phyloP scores from a whole-genome alignment of 106 monocot species.

The Dendrobium catenatum region DNA sequence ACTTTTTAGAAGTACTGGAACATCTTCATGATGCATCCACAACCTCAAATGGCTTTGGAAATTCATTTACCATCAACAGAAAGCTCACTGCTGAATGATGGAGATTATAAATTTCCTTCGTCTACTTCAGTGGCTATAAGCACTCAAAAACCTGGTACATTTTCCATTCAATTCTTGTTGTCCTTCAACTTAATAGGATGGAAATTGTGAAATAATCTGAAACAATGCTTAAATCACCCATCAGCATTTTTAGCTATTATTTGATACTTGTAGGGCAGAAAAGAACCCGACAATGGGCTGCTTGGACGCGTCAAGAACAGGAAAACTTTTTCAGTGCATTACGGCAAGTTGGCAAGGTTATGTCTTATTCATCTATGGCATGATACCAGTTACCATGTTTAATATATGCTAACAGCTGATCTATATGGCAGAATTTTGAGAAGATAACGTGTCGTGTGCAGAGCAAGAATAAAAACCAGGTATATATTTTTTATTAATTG shows the following conservation, averaged over 20 bases:
- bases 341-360: constrained; percentile 96
- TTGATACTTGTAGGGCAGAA: constrained; percentile 43
- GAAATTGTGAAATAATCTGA: not conserved
- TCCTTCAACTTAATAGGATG: not conserved
- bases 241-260: not conserved
- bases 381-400: not conserved
- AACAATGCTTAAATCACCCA: not conserved
- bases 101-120: constrained; percentile 15
- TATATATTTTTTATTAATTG: constrained; percentile 9
- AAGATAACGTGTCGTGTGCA: constrained; percentile 95
- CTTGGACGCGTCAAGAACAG: constrained; percentile 98
- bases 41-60: constrained; percentile 13
- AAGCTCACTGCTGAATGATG: constrained; percentile 20
- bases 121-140: constrained; percentile 16
- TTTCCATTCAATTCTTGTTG: constrained; percentile 2
- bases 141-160: constrained; percentile 31
- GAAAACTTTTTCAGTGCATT: constrained; percentile 96
- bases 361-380: not conserved
- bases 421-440: constrained; percentile 75
- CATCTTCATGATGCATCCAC: constrained; percentile 8
- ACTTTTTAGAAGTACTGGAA: not conserved
- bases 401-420: constrained; percentile 8
- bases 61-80: constrained; percentile 14
- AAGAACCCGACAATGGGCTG: constrained; percentile 86
- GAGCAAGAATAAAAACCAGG: constrained; percentile 95